Evolutionary conservation across 2,329 filamentous ascomycete genomes (phyloP), one percentile per base, ranked within the genome.

Genomic region (Huntiella moniliformis): DNA sequence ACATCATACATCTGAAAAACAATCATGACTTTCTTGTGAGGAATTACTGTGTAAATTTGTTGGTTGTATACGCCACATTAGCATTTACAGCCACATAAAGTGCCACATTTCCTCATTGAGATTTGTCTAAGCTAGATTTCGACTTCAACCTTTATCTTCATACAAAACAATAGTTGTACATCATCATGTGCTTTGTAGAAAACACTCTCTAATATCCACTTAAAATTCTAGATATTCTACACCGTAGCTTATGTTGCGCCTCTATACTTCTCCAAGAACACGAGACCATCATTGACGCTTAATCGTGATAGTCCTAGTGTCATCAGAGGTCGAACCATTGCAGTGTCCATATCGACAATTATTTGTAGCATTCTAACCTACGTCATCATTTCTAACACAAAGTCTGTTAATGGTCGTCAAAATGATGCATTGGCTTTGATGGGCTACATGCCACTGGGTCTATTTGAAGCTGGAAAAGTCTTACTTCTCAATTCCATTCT

Each of bases 161-260:
- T 5, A 39, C 22, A 28, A 28, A 28, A 28, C 22, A 28, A 28
- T 28, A 28, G 22, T 10, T 28, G 22, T 28, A 28, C 6, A 28
- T 28, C 22, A 28, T 28, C 22, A 28, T 28, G 22, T 28, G 7
- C 22, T 28, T 42, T 15, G 11, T 33, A 16, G 15, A 42, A 34
- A 43, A 43, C 17, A 31, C 4, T 15, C 22, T 28, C 22, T 28
- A 28, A 28, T 28, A 3, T 8, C 22, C 6, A 28, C 7, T 28
- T 28, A 8, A 2, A 6, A 13, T 10, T 8, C 58, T 49, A 82
- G 83, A 64, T 87, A 51, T 61, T 78, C 51, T 93, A 92, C 63
- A 93, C 85, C n/a, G 61, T 86, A 54, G 64, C 85, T 64, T 98
- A 96, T 64, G 83, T 98, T 55, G 66, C 82, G 3, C 88, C 91